Conservation (phyloP, 1,139 yeast genomes). For the Debaryomycetaceae sp. region DNA sequence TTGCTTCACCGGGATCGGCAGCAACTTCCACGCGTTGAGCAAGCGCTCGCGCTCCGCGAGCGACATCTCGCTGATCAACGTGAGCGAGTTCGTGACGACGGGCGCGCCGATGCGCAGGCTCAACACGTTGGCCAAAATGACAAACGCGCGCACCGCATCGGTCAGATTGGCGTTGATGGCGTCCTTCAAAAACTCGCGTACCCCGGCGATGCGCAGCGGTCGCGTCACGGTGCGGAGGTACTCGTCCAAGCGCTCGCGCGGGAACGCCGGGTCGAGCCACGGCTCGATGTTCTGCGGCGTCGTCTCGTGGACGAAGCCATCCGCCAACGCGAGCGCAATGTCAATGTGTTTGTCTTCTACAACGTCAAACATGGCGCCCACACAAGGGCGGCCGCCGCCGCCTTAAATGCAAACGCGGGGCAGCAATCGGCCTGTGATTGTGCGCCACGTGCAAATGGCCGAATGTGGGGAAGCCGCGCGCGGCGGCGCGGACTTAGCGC, state of each 20-base stretch:
- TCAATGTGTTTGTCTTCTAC: constrained; percentile 26
- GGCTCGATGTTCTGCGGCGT: constrained; percentile 26
- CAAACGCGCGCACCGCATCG: constrained; percentile 19
- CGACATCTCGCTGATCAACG: constrained; percentile 35
- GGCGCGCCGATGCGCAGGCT: constrained; percentile 34
- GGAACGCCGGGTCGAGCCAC: constrained; percentile 23
- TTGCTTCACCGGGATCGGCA: constrained; percentile 27
- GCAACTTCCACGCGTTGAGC: constrained; percentile 35
- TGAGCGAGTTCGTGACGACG: constrained; percentile 30
- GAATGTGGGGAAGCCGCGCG: no score
- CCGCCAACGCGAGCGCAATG: constrained; percentile 24
- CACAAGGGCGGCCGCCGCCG: background rate
- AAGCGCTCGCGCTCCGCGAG: constrained; percentile 24
- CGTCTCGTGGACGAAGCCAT: constrained; percentile 34
- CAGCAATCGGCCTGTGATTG: no score
- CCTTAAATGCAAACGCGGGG: background rate
- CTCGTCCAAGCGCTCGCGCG: constrained; percentile 27
- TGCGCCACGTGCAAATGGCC: no score
- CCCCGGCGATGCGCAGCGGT: constrained; percentile 30
- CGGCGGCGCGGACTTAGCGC: no score
- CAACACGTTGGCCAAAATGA: constrained; percentile 23
- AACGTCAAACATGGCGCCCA: constrained; percentile 8
- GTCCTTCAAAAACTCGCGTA: constrained; percentile 17
- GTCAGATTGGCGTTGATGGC: constrained; percentile 16
- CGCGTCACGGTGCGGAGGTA: constrained; percentile 24